Evolutionary conservation across 768 basidiomycete species (phyloP), one percentile per base, ranked within the genome.

Genomic region (Rhizopogon sp.): DNA sequence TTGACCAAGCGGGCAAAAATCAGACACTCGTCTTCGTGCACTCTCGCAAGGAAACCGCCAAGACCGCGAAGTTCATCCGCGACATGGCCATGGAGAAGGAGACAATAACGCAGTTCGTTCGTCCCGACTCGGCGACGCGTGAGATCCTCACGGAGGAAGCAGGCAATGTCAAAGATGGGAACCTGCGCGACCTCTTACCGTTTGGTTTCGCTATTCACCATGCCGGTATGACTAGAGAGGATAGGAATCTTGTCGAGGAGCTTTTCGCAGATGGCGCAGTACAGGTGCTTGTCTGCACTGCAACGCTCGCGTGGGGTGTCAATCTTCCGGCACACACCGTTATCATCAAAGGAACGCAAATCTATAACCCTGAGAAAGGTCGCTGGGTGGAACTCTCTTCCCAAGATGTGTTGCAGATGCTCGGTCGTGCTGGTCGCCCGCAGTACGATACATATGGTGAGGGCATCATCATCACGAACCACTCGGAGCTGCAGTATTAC

Each of bases 291-390:
- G 93, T 97, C 43, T 97, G 93, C 68, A 99, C 97, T 0, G 97
- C 97, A 5, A 98, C 96, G 2, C 85, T 99, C 39, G 97, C 97
- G 1, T 99, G 97, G 97, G 97, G 96, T 75, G 96, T 99, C 72
- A 99, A 99, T 67, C 75, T 98, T 0, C 97, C 97, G 3, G 96
- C 95, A 1, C 97, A 98, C 60, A 89, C 93, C 7, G 96, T 98
- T 72, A 93, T 98, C 74, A 98, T 99, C 79, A 99, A 98, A 69
- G 97, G 97, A n/a, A 98, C 97, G 0, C 95, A 98, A 73, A 95
- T 98, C 58, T 99, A 98, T 73, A 98, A 97, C 70, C 97, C 97
- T 0, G 95, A 97, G 72, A 97, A 98, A 72, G 97, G 97, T 17
- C 85, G 90, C 4, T 99, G 97, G 97, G 88, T 90, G 4, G 97